Conservation (phyloP, 2,329 filamentous ascomycete genomes). For the Fusarium sororula region DNA sequence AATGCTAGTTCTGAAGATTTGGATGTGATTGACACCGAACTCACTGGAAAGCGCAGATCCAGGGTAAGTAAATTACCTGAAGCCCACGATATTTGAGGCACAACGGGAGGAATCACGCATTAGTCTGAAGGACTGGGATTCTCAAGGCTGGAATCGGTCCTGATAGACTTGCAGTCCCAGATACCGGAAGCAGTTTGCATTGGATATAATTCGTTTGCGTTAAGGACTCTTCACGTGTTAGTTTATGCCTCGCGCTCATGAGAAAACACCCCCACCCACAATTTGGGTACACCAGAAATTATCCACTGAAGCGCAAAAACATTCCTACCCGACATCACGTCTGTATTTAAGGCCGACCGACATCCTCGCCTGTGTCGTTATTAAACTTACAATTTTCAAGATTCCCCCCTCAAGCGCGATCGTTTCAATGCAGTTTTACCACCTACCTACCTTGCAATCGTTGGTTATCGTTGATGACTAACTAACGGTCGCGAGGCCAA, state of each 20-base stretch:
- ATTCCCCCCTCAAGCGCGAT: background rate
- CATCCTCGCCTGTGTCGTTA: too few species aligned
- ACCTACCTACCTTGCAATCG: background rate
- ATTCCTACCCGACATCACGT: background rate
- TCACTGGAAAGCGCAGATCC: accelerated
- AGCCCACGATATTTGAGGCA: too few species aligned
- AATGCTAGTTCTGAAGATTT: background rate
- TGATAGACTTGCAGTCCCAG: accelerated
- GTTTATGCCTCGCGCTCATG: too few species aligned
- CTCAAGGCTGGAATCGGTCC: accelerated
- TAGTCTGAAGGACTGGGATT: accelerated
- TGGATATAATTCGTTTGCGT: background rate
- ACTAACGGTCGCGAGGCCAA: background rate
- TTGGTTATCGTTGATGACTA: background rate
- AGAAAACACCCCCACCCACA: background rate
- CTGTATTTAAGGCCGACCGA: too few species aligned
- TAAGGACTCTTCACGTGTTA: background rate
- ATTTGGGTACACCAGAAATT: background rate
- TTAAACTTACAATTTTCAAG: background rate
- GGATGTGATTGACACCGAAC: background rate
- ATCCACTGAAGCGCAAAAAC: background rate
- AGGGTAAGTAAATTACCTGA: background rate
- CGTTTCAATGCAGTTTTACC: too few species aligned
- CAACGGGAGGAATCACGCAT: background rate
- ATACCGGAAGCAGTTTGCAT: accelerated